phyloP scores from a whole-genome alignment of 2,329 filamentous ascomycete genomes.

The Claviceps capensis region DNA sequence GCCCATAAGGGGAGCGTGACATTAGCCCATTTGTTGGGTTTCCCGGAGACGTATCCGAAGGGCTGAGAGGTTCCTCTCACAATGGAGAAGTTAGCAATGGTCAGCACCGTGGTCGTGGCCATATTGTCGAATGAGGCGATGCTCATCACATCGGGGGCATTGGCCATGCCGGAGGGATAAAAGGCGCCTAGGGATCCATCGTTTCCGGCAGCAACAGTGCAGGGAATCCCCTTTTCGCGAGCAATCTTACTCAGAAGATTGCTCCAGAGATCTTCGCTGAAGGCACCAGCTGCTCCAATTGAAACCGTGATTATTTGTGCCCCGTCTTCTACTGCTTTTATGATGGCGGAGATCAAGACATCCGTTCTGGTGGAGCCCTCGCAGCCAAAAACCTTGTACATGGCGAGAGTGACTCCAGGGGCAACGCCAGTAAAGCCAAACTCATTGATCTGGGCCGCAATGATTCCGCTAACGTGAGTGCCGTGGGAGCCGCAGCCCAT shows the following conservation, averaged over 20 bases:
- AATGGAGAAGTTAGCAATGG: constrained; percentile 1
- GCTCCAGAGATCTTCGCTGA: constrained; percentile 26
- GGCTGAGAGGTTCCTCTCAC: neutral
- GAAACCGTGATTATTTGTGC: constrained; percentile 15
- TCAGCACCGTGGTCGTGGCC: constrained; percentile 5
- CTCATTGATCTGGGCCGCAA: constrained; percentile 11
- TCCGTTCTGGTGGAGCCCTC: constrained; percentile 22
- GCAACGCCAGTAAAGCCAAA: constrained; percentile 4
- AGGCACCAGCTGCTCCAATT: constrained; percentile 10
- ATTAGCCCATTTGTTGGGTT: constrained; percentile 22
- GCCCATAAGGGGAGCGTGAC: constrained; percentile 28
- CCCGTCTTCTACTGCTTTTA: constrained; percentile 39
- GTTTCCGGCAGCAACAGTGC: constrained; percentile 12
- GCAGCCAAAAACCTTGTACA: constrained; percentile 5
- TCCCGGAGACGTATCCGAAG: constrained; percentile 27
- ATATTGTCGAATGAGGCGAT: constrained; percentile 11
- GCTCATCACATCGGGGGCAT: constrained; percentile 6
- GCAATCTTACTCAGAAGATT: constrained; percentile 27
- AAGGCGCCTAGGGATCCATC: constrained; percentile 14
- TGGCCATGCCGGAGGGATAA: constrained; percentile 5
- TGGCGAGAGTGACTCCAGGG: constrained; percentile 2
- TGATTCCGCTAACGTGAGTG: constrained; percentile 12
- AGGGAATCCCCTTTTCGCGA: constrained; percentile 15
- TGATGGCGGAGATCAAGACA: constrained; percentile 38
- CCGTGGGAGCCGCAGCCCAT: constrained; percentile 11